Evolutionary conservation across 2,329 filamentous ascomycete species (phyloP), one percentile per base, ranked within the genome.

Genomic region (Arachnomyces sp.): DNA sequence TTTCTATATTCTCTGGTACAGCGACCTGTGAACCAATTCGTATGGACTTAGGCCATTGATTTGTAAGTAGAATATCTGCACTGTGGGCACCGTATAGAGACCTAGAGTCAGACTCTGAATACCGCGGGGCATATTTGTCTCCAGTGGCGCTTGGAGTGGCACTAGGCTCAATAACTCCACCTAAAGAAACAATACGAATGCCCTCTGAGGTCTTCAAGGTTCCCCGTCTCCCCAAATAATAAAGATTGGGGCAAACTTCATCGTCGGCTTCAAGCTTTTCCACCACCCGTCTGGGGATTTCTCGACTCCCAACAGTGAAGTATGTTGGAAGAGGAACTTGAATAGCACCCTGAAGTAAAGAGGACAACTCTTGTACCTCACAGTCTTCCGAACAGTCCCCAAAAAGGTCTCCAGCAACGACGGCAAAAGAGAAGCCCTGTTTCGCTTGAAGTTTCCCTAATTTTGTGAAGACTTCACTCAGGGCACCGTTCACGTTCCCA

Each of bases 131-230:
- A 51, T 85, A 82, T 48, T 83, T 81, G 49, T 86, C 82, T 47
- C 80, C 77, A 7, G 81, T 84, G 40, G 78, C 71, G 2, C 78
- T 80, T 3, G 55, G 45, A 30, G 45, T 31, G 28, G 78, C 67
- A 11, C 80, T 69, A 36, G 74, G 73, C 9, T 75, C 57, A 1
- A 87, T 66, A 28, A 73, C 69, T 0, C 92, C 92, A 17, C 90
- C 90, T 0, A 98, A 72, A 1, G 85, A 73, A n/a, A 90, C 86
- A 46, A 98, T 88, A 37, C 84, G 80, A 34, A 96, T 72, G 1
- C 89, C 90, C 49, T 95, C 89, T 0, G 85, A 83, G 0, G 90
- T 96, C 60, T 92, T 96, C 38, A 87, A 83, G 11, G 83, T 81
- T 45, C 85, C 86, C 53, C 87, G 82, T 62, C 92, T 93, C 42